Conservation (phyloP, 2,329 filamentous ascomycete genomes). For the Epichloe sp. region DNA sequence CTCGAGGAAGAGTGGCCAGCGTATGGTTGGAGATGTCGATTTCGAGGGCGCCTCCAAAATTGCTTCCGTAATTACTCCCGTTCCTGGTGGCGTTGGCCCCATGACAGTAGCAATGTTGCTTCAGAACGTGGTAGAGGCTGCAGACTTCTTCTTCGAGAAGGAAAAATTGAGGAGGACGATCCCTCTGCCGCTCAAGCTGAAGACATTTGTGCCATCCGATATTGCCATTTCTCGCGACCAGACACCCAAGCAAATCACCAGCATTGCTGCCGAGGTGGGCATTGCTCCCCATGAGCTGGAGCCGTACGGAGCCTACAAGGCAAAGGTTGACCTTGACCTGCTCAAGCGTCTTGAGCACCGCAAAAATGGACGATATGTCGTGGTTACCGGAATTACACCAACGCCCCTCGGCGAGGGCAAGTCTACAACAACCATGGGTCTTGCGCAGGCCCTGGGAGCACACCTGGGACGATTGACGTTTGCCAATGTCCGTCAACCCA, state of each 20-base stretch:
- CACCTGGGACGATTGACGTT: slow-evolving; percentile 82
- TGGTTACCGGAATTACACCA: slow-evolving; percentile 91
- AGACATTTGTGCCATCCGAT: slow-evolving; percentile 81
- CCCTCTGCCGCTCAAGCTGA: slow-evolving; percentile 70
- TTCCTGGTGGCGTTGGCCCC: slow-evolving; percentile 90
- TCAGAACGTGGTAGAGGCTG: slow-evolving; percentile 85
- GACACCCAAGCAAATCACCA: slow-evolving; percentile 80
- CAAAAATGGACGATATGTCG: slow-evolving; percentile 76
- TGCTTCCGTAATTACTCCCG: slow-evolving; percentile 86
- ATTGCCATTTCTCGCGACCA: slow-evolving; percentile 85
- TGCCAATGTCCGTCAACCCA: slow-evolving; percentile 93
- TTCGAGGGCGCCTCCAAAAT: slow-evolving; percentile 74
- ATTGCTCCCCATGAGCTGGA: slow-evolving; percentile 83
- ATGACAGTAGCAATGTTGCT: slow-evolving; percentile 99
- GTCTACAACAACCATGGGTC: slow-evolving; percentile 92
- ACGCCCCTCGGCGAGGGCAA: slow-evolving; percentile 96
- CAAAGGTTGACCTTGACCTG: slow-evolving; percentile 76
- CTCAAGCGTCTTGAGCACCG: slow-evolving; percentile 78
- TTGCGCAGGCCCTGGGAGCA: slow-evolving; percentile 83
- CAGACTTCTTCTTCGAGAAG: slow-evolving; percentile 66
- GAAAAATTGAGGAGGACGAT: slow-evolving; percentile 69
- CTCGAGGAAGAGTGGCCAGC: slow-evolving; percentile 81
- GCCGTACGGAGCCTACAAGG: slow-evolving; percentile 90
- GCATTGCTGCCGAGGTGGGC: slow-evolving; percentile 73
- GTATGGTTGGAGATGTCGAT: slow-evolving; percentile 90